These are phyloP conservation scores for Jamesozyma lodderae DNA, from an alignment of 805 yeast genomes.

Conservation along the genomic window DNA sequence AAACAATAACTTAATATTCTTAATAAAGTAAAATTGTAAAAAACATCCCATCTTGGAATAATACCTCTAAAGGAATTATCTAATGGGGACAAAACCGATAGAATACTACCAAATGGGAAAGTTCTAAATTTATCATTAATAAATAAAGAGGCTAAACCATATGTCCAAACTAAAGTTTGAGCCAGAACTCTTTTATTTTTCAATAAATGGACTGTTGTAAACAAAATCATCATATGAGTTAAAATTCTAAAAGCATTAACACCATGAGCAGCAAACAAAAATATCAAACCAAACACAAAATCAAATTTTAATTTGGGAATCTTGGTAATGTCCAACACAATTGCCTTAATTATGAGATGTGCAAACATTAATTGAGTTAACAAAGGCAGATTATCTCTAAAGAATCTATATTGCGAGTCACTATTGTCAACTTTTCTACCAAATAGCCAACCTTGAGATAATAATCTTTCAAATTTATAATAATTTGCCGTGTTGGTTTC, in stretches of 20 bases:
- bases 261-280: conserved; percentile 73
- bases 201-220: conserved; percentile 20
- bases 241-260: conserved; percentile 55
- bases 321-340: conserved; percentile 16
- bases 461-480: conserved; percentile 45
- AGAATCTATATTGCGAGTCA: conserved; percentile 80
- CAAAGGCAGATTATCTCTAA: conserved; percentile 68
- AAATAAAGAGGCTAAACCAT: conserved; percentile 71
- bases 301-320: conserved; percentile 57
- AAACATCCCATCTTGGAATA: conserved; percentile 90
- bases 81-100: conserved; percentile 37
- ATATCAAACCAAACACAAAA: conserved; percentile 56
- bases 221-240: conserved; percentile 49
- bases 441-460: conserved; percentile 80
- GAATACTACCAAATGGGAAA: conserved; percentile 39
- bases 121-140: conserved; percentile 61
- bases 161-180: conserved; percentile 52
- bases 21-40: conserved; percentile 79
- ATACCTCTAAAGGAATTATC: conserved; percentile 65
- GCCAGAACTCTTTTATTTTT: conserved; percentile 33
- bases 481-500: conserved; percentile 65
- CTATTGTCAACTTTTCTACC: conserved; percentile 90
- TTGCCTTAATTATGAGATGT: conserved; percentile 47
- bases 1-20: conserved; percentile 76
- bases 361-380: conserved; percentile 44